Evolutionary conservation across 768 basidiomycete genomes (phyloP), one percentile per base, ranked within the genome.

Genomic region (Xanthoconium stramineum): DNA sequence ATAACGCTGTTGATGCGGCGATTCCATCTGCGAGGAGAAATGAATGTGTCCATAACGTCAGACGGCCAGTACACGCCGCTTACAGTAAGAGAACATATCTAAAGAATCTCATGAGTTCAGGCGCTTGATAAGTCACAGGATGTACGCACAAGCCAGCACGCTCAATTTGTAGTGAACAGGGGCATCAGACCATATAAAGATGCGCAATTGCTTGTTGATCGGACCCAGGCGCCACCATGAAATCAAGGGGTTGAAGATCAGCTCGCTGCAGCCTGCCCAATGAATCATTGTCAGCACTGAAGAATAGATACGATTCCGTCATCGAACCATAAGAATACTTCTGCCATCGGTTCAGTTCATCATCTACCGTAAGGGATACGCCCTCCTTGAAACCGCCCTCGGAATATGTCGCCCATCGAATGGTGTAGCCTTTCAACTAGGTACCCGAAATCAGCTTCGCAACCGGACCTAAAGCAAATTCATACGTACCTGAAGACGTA

Each of bases 281-380:
- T 6, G 5, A 20, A 33, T 19, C 43, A 32, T 24, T 83, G 66
- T 83, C 19, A 55, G 19, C 17, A 40, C 20, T 54, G 24, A 43
- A 37, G 56, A 77, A 72, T 13, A 6, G 6, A 6, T 7, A 15
- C 5, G 7, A 68, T 24, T 64, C 75, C 75, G 24, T 75, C 76
- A 37, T 58, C 70, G 63, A 10, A 65, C 86, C 89, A 70, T 89
- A 91, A 0, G 88, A 76, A 59, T 91, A 91, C 65, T 95, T 96
- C 59, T 94, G 91, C 94, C 94, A 97, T 8, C 94, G 70, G 66
- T 94, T 94, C n/a, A 97, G 72, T 66, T 97, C 94, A 65, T 97
- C 94, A 53, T 94, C 91, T 55, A 86, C 87, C 0, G 94, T 94
- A 2, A 97, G 75, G 1, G 89, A 91, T n/a, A 97, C 93, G 60